Evolutionary conservation across 306 rosid species (phyloP), one percentile per base, ranked within the genome.

Genomic region (Crotalaria pallida): DNA sequence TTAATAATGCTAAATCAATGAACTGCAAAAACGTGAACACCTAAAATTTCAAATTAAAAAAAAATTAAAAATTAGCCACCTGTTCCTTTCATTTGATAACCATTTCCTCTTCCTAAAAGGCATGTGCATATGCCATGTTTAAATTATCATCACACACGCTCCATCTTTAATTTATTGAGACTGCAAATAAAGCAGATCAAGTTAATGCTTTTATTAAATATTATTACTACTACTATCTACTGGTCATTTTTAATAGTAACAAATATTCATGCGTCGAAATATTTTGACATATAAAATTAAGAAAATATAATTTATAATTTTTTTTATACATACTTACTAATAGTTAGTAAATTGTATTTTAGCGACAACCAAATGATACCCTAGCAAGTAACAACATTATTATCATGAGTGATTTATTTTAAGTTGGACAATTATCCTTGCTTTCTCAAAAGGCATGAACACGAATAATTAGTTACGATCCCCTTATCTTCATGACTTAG

Each of bases 401-500:
- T 31, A 5, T 31, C 47, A 27, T 51, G 31, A 19, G 51, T 69
- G 23, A 19, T 51, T 51, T 45, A 2, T 7, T 18, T 1, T 9
- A 70, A 65, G 57, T n/a, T 18, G 41, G 38, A 24, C 26, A 44
- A 52, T 43, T 23, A 47, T 75, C 62, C 31, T 47, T 7, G 5
- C 67, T 66, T 17, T 13, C 10, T 18, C 19, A 67, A 73, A 74
- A 74, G 74, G 21, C 65, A 79, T 55, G 23, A 17, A 6, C 51
- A 81, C 66, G 27, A 76, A 58, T 76, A 67, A 76, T 65, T 76
- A 67, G 59, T 43, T 33, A 38, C 5, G 36, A 43, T 13, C 48
- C 15, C 64, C 58, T 63, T 63, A 13, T 61, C 41, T 45, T 57
- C 24, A n/a, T 26, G 6, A 12, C 36, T 40, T 66, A 66, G 69